Conservation (phyloP, 1,284 basidiomycete species). For the Grifola frondosa region DNA sequence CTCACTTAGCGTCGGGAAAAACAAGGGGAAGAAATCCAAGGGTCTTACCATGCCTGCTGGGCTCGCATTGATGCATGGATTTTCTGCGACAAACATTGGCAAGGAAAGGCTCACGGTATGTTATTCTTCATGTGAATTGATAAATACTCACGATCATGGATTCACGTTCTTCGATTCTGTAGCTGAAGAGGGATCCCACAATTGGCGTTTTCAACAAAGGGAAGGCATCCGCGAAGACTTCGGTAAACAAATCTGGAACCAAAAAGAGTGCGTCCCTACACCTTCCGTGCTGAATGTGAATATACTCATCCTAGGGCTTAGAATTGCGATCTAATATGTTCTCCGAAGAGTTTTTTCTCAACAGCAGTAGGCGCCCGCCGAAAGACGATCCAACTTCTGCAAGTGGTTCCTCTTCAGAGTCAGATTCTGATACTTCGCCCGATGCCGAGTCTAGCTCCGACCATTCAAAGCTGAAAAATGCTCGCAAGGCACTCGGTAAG, state of each 20-base stretch:
- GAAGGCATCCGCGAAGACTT: constrained; percentile 56
- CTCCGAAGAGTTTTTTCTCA: constrained; percentile 53
- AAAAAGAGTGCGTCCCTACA: constrained; percentile 10
- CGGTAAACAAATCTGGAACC: constrained; percentile 13
- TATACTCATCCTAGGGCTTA: too few relatives aligned
- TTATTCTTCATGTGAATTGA: constrained; percentile 7
- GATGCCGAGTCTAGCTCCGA: neutral
- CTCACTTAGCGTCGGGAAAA: constrained; percentile 14
- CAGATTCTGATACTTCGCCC: neutral
- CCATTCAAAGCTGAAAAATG: neutral
- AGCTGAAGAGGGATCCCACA: constrained; percentile 48
- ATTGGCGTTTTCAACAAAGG: constrained; percentile 73
- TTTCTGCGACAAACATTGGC: constrained; percentile 67
- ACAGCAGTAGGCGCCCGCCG: neutral
- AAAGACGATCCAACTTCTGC: neutral
- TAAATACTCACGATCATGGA: neutral
- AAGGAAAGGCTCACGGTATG: constrained; percentile 69
- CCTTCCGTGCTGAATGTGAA: neutral
- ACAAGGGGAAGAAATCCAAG: constrained; percentile 36
- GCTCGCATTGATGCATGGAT: constrained; percentile 73
- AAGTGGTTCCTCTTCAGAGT: neutral
- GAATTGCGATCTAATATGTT: constrained; percentile 34
- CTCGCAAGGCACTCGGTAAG: neutral
- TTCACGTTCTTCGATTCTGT: constrained; percentile 5
- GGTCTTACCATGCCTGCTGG: constrained; percentile 40